Percentiles rank a stretch among this genome's conserved stretches.
Evolutionary conservation across 352 stramenopile genomes (phyloP).

Genomic region (Pythium periplocum): DNA sequence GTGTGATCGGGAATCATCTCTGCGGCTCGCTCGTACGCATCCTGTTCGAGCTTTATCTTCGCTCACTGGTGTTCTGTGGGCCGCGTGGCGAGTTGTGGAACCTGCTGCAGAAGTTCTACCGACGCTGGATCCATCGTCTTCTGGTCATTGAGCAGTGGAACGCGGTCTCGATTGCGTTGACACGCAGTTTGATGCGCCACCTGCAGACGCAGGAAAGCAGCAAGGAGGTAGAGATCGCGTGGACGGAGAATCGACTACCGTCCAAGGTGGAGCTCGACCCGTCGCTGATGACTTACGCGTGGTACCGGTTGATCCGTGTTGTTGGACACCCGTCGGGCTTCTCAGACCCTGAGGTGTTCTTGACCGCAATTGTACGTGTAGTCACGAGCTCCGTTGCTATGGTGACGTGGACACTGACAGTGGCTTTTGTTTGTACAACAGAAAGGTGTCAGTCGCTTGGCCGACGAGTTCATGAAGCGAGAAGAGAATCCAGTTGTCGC

Average conservation of each 20-base stretch:
- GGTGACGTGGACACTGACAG: too few relatives aligned
- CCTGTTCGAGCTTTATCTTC: slow-evolving; percentile 74
- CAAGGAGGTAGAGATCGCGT: slow-evolving; percentile 70
- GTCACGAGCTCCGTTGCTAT: too few relatives aligned
- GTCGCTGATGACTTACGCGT: slow-evolving; percentile 72
- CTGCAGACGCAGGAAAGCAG: slow-evolving; percentile 42
- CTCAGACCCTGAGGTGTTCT: slow-evolving; percentile 78
- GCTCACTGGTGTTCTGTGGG: slow-evolving; percentile 63
- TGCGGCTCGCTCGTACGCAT: slow-evolving; percentile 72
- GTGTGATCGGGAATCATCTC: slow-evolving; percentile 64
- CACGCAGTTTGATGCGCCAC: slow-evolving; percentile 66
- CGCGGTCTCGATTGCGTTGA: slow-evolving; percentile 63
- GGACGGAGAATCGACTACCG: slow-evolving; percentile 54
- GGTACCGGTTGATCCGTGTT: slow-evolving; percentile 78
- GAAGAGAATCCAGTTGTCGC: slow-evolving; percentile 65
- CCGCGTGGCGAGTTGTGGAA: slow-evolving; percentile 71
- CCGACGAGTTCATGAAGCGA: slow-evolving; percentile 66
- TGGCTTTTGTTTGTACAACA: slow-evolving; percentile 8
- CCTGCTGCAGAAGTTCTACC: slow-evolving; percentile 82
- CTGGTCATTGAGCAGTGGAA: slow-evolving; percentile 89
- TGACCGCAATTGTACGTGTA: slow-evolving; percentile 57
- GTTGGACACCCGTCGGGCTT: slow-evolving; percentile 81
- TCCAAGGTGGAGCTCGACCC: slow-evolving; percentile 75
- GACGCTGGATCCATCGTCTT: slow-evolving; percentile 79
- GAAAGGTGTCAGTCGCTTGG: slow-evolving; percentile 77